Evolutionary conservation across 2,329 filamentous ascomycete species (phyloP).

Genomic region (Talaromyces sp.): DNA sequence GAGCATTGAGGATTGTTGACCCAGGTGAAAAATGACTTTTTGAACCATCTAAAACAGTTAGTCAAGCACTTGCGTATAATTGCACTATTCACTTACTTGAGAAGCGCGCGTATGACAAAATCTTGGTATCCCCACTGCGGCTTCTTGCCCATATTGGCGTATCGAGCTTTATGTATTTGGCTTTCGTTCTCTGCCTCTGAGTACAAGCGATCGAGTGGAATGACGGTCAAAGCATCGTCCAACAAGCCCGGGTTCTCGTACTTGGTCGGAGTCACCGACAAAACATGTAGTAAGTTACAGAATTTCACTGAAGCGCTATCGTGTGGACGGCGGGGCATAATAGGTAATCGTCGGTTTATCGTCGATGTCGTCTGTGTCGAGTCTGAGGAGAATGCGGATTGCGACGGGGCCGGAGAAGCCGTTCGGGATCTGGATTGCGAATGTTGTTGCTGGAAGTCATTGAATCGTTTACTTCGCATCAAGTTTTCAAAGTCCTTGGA

Average conservation of each 20-base stretch:
- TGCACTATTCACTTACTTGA: constrained; percentile 59
- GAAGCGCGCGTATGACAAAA: constrained; percentile 82
- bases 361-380: constrained; percentile 25
- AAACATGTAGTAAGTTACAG: constrained; percentile 74
- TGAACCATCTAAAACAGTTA: constrained; percentile 72
- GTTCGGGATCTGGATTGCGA: constrained; percentile 57
- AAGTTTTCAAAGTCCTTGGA: constrained; percentile 82
- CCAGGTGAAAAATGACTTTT: constrained; percentile 90
- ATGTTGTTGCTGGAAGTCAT: constrained; percentile 65
- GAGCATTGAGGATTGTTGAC: constrained; percentile 92
- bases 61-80: background rate
- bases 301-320: constrained; percentile 71
- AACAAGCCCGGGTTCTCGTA: constrained; percentile 95
- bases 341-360: constrained; percentile 52
- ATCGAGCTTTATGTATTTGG: constrained; percentile 81
- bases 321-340: constrained; percentile 71
- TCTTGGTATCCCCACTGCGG: constrained; percentile 97
- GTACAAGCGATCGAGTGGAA: constrained; percentile 89
- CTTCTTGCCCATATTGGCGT: constrained; percentile 78
- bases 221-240: constrained; percentile 82
- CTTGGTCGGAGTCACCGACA: constrained; percentile 84
- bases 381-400: constrained; percentile 36
- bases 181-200: constrained; percentile 89
- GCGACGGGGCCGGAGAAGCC: constrained; percentile 52
- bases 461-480: constrained; percentile 81